phyloP scores from a whole-genome alignment of 208 protist species.

The Wallacemonas sp. region DNA sequence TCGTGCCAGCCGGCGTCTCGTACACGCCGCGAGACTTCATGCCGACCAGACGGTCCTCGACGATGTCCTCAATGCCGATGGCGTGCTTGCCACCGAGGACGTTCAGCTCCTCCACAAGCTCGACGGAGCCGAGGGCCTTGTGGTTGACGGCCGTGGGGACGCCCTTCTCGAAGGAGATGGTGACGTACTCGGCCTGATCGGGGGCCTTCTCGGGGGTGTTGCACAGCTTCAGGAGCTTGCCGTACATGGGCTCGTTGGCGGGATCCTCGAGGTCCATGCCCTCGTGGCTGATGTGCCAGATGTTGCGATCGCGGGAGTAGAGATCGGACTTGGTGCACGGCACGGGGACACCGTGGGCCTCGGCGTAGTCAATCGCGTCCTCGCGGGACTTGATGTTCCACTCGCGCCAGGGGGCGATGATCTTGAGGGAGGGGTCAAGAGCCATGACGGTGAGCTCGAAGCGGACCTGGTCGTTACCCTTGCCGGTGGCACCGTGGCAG shows the following conservation, averaged over 20 bases:
- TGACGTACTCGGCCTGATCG: slow-evolving; percentile 27
- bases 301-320: slow-evolving; percentile 29
- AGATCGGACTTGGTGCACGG: slow-evolving; percentile 32
- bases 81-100: slow-evolving; percentile 24
- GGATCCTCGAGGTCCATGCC: slow-evolving; percentile 31
- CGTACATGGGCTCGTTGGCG: slow-evolving; percentile 27
- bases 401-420: slow-evolving; percentile 30
- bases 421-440: slow-evolving; percentile 31
- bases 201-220: slow-evolving; percentile 29
- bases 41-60: slow-evolving; percentile 32
- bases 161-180: slow-evolving; percentile 24
- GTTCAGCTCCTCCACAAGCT: slow-evolving; percentile 34
- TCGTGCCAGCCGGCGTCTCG: slow-evolving; percentile 31
- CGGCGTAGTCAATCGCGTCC: slow-evolving; percentile 34
- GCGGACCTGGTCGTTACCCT: slow-evolving; percentile 31
- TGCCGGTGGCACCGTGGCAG: slow-evolving; percentile 30
- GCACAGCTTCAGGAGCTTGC: slow-evolving; percentile 26
- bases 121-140: slow-evolving; percentile 17
- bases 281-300: slow-evolving; percentile 40
- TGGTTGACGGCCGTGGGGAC: slow-evolving; percentile 25
- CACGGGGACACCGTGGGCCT: slow-evolving; percentile 33
- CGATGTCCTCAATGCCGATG: slow-evolving; percentile 34
- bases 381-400: slow-evolving; percentile 39
- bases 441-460: slow-evolving; percentile 38
- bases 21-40: slow-evolving; percentile 41